Base-by-base conservation (phyloP, 2,329 filamentous ascomycete genomes). In the Pseudogymnoascus sp. region DNA sequence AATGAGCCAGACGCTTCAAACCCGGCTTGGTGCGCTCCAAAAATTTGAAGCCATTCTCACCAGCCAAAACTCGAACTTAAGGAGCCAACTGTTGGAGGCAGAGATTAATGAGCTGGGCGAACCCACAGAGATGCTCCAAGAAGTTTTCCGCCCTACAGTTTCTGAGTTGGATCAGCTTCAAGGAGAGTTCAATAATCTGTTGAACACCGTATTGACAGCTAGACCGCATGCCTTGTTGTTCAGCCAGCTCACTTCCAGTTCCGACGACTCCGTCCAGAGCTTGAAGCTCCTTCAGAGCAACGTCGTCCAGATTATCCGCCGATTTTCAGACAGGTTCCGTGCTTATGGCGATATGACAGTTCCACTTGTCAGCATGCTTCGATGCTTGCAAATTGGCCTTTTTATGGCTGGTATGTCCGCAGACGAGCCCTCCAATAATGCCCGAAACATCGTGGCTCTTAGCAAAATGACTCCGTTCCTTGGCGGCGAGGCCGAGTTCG, bases 311-410 rank as follows among this genome's bases (percentile, higher is more conserved):
- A 84, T 96, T 39, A 84, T 89, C 59, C 78, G 82, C 61, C 84
- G 92, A 49, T 80, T 99, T 6, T 82, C 80, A 1, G 79, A 83
- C 30, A 81, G 85, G 36, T 95, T 92, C 71, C 82, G 86, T 39
- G 85, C 86, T 12, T 97, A 97, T 69, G 90, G 91, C 64, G 94
- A 99, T 71, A 84, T 97, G 68, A 90, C 89, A 0, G 80, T 84
- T 49, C 92, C 91, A 3, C 82, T 91, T 9, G 80, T 91, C 49
- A 90, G 89, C 60, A 89, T 97, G 66, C 78, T 97, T 45, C 85
- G 89, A 63, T 90, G 90, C 67, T 77, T 97, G 8, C 84, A 88
- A 67, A 78, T 96, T 64, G 92, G 91, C 2, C 75, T 95, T 33
- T 87, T 84, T 0, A 75, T 95, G 38, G 82, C 80, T 61, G 76